Percentiles rank a stretch among this genome's conserved stretches.
Conservation (phyloP, 116 monocot species). For the Dioscorea cayenensis region DNA sequence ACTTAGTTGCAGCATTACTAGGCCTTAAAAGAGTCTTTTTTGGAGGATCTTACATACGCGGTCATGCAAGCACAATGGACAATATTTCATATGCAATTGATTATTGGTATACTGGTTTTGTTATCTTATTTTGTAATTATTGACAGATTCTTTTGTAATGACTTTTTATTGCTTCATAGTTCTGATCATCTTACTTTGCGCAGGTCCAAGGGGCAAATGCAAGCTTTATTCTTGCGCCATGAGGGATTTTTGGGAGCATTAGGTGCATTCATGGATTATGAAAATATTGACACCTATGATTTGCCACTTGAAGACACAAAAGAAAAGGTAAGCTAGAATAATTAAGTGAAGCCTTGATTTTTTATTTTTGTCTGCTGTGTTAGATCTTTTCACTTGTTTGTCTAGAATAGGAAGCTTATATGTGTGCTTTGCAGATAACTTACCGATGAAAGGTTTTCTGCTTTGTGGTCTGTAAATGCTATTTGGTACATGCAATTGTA, state of each 20-base stretch:
- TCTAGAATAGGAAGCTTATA: too few relatives aligned
- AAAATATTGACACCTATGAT: constrained; percentile 16
- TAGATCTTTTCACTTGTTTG: constrained; percentile 3
- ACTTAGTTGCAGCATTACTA: constrained; percentile 76
- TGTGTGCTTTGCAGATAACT: too few relatives aligned
- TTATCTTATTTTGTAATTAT: neutral
- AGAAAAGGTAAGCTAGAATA: constrained; percentile 30
- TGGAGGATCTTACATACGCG: constrained; percentile 96
- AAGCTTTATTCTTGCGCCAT: constrained; percentile 61
- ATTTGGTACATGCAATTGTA: too few relatives aligned
- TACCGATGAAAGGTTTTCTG: too few relatives aligned
- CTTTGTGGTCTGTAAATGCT: too few relatives aligned
- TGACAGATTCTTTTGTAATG: neutral
- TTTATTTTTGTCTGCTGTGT: constrained; percentile 13
- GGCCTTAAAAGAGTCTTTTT: constrained; percentile 79
- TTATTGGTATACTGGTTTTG: constrained; percentile 59
- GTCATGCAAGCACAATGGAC: constrained; percentile 94
- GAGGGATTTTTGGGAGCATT: constrained; percentile 70
- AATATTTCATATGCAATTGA: constrained; percentile 96
- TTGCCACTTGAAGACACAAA: constrained; percentile 21
- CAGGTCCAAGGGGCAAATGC: constrained; percentile 78
- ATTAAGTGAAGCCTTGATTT: neutral
- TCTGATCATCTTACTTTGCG: neutral
- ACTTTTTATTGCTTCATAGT: neutral
- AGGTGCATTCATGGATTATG: constrained; percentile 53